These are phyloP conservation scores for Arthrobotrys musiformis DNA, from an alignment of 2,329 filamentous ascomycete species.

Conservation along the genomic window DNA sequence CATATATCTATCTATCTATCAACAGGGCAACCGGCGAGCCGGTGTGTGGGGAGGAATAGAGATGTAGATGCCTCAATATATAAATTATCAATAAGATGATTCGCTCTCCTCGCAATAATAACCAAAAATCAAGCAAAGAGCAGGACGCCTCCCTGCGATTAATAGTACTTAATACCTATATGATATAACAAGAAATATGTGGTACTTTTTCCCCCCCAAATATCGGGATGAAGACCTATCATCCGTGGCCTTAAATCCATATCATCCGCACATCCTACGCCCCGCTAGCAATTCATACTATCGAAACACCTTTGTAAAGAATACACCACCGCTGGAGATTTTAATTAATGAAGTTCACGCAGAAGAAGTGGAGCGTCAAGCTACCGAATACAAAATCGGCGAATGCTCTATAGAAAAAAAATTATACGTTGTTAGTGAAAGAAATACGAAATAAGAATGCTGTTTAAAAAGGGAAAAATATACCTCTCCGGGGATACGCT, in stretches of 20 bases:
- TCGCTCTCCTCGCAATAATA: not conserved
- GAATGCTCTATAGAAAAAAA: constrained; percentile 77
- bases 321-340: constrained; percentile 45
- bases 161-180: constrained; percentile 10
- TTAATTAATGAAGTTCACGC: constrained; percentile 99
- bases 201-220: too few relatives aligned
- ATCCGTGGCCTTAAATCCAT: not conserved
- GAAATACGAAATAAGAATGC: not conserved
- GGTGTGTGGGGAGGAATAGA: not conserved
- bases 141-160: not conserved
- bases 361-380: constrained; percentile 97
- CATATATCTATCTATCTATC: too few relatives aligned
- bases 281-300: not conserved
- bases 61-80: not conserved
- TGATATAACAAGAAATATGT: not conserved
- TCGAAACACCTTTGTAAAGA: not conserved
- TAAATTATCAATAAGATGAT: not conserved
- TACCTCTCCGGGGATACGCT: constrained; percentile 83
- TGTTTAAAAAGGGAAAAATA: constrained; percentile 53
- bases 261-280: not conserved
- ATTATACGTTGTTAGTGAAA: constrained; percentile 36
- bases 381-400: constrained; percentile 96
- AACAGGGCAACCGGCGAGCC: too few relatives aligned
- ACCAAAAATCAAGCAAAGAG: not conserved
- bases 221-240: too few relatives aligned